Base-by-base conservation (phyloP, 352 stramenopile genomes). In the Phytopythium cucurbitacearum region DNA sequence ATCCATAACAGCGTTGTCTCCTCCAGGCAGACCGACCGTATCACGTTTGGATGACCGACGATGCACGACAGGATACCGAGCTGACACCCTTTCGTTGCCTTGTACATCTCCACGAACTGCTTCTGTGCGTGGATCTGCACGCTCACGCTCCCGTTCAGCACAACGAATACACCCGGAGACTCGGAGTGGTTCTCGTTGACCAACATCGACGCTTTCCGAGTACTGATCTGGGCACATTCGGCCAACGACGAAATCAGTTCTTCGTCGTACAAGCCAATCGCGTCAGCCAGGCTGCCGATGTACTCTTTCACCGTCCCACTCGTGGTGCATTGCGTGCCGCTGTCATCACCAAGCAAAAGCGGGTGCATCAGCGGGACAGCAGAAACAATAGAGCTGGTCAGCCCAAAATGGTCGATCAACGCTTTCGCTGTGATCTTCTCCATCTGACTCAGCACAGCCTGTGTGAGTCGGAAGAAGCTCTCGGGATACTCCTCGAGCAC, bases 391-490 rank as follows among this genome's bases (percentile, higher is more conserved):
- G 75, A 69, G 0, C 62, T 58, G 6, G 62, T 57, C 7, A 92
- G 50, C 7, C 85, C 85, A 60, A 95, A 95, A 48, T 95, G 84
- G 48, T 95, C 78, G 21, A 92, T 73, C 6, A 95, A 53, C 7
- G 85, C 85, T 44, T 87, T 88, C 5, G 73, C 57, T 2, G 85
- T 92, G 51, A 95, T 89, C 44, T 86, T 87, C 57, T 95, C 82
- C 33, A 90, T 73, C 71, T 95, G 85, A 52, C 71, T 89, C 15
- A 95, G 56, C 11, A 77, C 74, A 3, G 80, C 72, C 60, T 95
- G 82, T 4, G 80, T 70, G 1, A 93, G 59, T 36, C 82, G 81
- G 36, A 88, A 87, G 48, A 91, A 85, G 10, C 73, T 79, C 40
- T 91, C 80, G 4, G 85, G 81, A 39, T 88, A 81, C 5, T 65